Evolutionary conservation across 352 stramenopile species (phyloP).

Genomic region (Pythium volutum): DNA sequence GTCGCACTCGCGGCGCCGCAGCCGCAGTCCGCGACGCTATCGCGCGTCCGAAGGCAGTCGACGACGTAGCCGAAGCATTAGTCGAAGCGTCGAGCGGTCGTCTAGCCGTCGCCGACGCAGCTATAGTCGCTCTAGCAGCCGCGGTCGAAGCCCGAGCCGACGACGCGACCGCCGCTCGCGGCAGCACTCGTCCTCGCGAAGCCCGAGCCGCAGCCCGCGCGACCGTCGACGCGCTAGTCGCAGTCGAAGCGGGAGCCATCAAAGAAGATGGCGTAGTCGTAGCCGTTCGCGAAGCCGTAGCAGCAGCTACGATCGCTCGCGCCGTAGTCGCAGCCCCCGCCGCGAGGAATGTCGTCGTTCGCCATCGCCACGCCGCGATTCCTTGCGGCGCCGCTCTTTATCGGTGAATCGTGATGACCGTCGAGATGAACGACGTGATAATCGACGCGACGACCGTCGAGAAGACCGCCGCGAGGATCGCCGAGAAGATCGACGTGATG

Average conservation of each 20-base stretch:
- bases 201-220: constrained; percentile 3
- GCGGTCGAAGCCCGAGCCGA: constrained; percentile 14
- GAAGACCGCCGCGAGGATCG: not conserved
- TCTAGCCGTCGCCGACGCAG: constrained; percentile 20
- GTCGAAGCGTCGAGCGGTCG: constrained; percentile 14
- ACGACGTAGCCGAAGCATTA: constrained; percentile 16
- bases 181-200: constrained; percentile 7
- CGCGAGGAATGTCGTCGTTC: constrained; percentile 5
- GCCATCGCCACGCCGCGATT: constrained; percentile 10
- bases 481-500: not conserved
- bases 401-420: not conserved
- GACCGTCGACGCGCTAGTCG: constrained; percentile 16
- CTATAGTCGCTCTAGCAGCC: constrained; percentile 30
- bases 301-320: constrained; percentile 23
- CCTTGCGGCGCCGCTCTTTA: not conserved
- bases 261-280: constrained; percentile 16
- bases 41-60: constrained; percentile 8
- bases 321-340: constrained; percentile 17
- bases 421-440: not conserved
- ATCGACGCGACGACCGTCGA: not conserved
- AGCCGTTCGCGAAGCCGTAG: constrained; percentile 1
- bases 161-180: not conserved
- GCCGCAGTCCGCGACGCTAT: constrained; percentile 13
- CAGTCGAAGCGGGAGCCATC: constrained; percentile 20
- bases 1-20: constrained; percentile 16